Base-by-base conservation (phyloP, 345 rosid species). In the Hypericum perforatum region DNA sequence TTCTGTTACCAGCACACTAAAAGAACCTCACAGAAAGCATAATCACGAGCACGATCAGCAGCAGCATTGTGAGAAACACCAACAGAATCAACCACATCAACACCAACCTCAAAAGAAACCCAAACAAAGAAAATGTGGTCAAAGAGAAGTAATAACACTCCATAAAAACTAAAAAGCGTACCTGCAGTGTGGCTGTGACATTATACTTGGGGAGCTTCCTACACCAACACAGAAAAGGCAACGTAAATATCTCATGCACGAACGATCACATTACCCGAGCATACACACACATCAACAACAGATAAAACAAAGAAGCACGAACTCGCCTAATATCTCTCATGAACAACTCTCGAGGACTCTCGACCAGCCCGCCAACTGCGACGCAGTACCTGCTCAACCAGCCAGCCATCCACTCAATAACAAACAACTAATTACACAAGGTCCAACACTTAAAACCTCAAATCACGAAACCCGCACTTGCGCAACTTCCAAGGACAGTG, bases 1-100 rank as follows among this genome's bases (percentile, higher is more conserved):
- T 83, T 69, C 98, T 74, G 70, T 92, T 92, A 59, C 97, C 98
- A 13, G 98, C 98, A 74, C 98, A 92, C 98, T 92, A 71, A 16
- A 50, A 45, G n/a, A 41, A 45, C 32, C 44, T 10, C 70, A 52
- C 16, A 57, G 36, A 61, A 42, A 37, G 16, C 45, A 65, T 42
- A 51, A 8, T 37, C 63, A 59, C 54, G 42, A 22, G 43, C 42
- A 16, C 53, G 41, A 43, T 39, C 38, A 9, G 5, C 8, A n/a
- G 22, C 2, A 38, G 39, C 13, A 44, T 3, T 22, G 16, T 8
- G 10, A 41, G 11, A 40, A 8, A 1, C 13, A 16, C 6, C 5
- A 7, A 11, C 12, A 6, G 32, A 32, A 22, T 42, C 43, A 6
- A 22, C 36, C 14, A 29, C 43, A 54, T 13, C 5, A 38, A 41